A percentile compares a stretch with the other conserved stretches of the same genome.
Evolutionary conservation across 2,329 filamentous ascomycete species (phyloP).

Genomic region (Fusarium tricinctum): DNA sequence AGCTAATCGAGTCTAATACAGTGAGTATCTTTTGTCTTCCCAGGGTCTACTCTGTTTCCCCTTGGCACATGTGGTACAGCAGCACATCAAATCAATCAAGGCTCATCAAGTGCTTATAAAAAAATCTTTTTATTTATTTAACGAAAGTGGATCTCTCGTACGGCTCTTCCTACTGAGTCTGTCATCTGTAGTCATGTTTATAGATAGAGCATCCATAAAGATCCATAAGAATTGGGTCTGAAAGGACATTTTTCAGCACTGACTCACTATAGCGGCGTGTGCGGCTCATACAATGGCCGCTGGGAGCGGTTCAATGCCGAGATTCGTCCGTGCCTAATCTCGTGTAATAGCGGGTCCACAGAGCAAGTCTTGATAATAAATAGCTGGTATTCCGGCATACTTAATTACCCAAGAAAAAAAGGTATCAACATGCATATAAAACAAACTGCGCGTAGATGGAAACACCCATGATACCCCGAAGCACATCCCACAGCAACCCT

Average conservation of each 20-base stretch:
- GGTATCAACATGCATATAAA: constrained; percentile 1
- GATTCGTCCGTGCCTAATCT: constrained; percentile 23
- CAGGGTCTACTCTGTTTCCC: constrained; percentile 1
- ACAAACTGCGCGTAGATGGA: neutral
- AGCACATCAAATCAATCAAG: neutral
- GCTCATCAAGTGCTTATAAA: neutral
- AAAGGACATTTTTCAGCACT: constrained; percentile 1
- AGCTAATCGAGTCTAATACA: constrained; percentile 28
- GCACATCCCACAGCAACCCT: neutral
- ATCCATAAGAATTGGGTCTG: constrained; percentile 2
- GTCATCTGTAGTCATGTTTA: neutral
- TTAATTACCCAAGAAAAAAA: constrained; percentile 18
- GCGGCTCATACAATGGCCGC: constrained; percentile 3
- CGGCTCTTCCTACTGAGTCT: neutral
- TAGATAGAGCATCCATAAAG: neutral
- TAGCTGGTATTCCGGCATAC: constrained; percentile 35
- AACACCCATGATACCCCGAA: neutral
- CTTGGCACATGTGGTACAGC: too few relatives aligned
- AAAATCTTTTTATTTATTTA: neutral
- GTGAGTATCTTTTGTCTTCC: neutral
- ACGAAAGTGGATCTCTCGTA: neutral
- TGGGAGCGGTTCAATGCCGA: constrained; percentile 26
- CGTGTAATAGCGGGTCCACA: constrained; percentile 13
- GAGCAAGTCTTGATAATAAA: constrained; percentile 17
- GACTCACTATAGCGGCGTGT: neutral